phyloP scores from a whole-genome alignment of 352 stramenopile species.

The Globisporangium spinosum region DNA sequence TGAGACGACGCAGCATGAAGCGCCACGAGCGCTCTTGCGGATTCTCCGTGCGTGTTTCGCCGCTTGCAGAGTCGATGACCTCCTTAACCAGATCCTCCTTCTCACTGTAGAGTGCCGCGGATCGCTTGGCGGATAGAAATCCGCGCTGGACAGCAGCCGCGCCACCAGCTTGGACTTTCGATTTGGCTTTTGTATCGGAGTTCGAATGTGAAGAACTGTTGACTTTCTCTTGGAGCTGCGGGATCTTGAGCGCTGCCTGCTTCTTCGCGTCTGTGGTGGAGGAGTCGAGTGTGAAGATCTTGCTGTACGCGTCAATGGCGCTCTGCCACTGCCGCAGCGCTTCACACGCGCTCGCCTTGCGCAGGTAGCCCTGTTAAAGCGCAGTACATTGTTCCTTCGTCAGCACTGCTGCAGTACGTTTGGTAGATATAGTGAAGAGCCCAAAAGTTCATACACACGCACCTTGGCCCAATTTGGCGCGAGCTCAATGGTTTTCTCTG shows the following conservation, averaged over 20 bases:
- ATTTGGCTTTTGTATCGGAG: not conserved
- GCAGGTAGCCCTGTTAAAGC: slow-evolving; percentile 64
- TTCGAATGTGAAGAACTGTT: not conserved
- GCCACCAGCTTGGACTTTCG: slow-evolving; percentile 15
- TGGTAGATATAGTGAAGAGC: not conserved
- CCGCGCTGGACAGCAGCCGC: slow-evolving; percentile 33
- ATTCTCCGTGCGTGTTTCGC: slow-evolving; percentile 25
- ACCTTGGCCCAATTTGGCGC: slow-evolving; percentile 90
- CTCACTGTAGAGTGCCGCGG: slow-evolving; percentile 58
- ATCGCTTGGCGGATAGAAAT: slow-evolving; percentile 37
- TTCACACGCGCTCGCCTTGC: slow-evolving; percentile 83
- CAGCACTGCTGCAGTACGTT: not conserved
- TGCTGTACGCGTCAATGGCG: slow-evolving; percentile 75
- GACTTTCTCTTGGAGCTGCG: slow-evolving; percentile 8
- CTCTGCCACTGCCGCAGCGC: slow-evolving; percentile 48
- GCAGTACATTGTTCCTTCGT: not conserved
- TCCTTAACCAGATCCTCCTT: slow-evolving; percentile 45
- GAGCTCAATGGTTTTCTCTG: slow-evolving; percentile 68
- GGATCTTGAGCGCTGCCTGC: slow-evolving; percentile 29
- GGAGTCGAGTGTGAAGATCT: slow-evolving; percentile 63
- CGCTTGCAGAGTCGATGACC: slow-evolving; percentile 21
- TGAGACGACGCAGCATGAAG: slow-evolving; percentile 59
- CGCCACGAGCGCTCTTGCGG: slow-evolving; percentile 49
- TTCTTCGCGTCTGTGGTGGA: slow-evolving; percentile 56
- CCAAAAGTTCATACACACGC: not conserved